These are phyloP conservation scores for Penicillium subrubescens DNA, from an alignment of 495 filamentous ascomycete species.

Conservation along the genomic window DNA sequence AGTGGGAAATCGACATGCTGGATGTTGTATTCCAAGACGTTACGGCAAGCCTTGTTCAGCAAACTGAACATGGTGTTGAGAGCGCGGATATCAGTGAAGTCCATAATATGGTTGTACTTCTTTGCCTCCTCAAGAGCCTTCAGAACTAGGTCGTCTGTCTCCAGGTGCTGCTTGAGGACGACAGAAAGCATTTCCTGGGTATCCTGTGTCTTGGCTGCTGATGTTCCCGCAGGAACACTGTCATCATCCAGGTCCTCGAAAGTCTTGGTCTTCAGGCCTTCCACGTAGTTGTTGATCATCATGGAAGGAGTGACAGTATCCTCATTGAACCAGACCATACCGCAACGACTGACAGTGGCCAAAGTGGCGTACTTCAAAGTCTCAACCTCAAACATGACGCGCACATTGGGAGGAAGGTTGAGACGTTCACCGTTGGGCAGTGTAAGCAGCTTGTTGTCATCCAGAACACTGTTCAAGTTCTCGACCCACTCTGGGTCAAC, in stretches of 20 bases:
- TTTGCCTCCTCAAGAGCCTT: slow-evolving; percentile 75
- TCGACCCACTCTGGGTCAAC: slow-evolving; percentile 99
- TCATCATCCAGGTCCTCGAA: slow-evolving; percentile 97
- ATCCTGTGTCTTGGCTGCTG: slow-evolving; percentile 71
- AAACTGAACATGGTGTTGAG: slow-evolving; percentile 94
- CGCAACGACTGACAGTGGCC: slow-evolving; percentile 96
- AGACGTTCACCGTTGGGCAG: slow-evolving; percentile 97
- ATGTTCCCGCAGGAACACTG: slow-evolving; percentile 75
- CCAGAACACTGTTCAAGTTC: slow-evolving; percentile 97
- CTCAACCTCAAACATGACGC: slow-evolving; percentile 99
- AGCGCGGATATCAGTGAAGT: slow-evolving; percentile 86
- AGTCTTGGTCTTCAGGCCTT: slow-evolving; percentile 72
- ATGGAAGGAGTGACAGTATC: slow-evolving; percentile 91
- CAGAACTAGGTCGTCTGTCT: slow-evolving; percentile 73
- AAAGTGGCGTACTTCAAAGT: slow-evolving; percentile 97
- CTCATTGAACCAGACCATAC: slow-evolving; percentile 99
- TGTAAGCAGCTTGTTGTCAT: slow-evolving; percentile 97
- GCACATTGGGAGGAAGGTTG: slow-evolving; percentile 88
- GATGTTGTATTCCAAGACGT: slow-evolving; percentile 91
- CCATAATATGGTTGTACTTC: slow-evolving; percentile 93
- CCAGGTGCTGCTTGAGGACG: slow-evolving; percentile 73
- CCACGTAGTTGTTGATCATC: slow-evolving; percentile 90
- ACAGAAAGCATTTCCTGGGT: slow-evolving; percentile 76
- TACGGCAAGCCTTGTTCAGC: slow-evolving; percentile 87
- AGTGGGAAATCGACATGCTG: slow-evolving; percentile 94